A percentile compares a stretch with the other conserved stretches of the same genome.
These are phyloP conservation scores for Panicum virgatum DNA, from an alignment of 202 grass and related monocot species.

Conservation along the genomic window DNA sequence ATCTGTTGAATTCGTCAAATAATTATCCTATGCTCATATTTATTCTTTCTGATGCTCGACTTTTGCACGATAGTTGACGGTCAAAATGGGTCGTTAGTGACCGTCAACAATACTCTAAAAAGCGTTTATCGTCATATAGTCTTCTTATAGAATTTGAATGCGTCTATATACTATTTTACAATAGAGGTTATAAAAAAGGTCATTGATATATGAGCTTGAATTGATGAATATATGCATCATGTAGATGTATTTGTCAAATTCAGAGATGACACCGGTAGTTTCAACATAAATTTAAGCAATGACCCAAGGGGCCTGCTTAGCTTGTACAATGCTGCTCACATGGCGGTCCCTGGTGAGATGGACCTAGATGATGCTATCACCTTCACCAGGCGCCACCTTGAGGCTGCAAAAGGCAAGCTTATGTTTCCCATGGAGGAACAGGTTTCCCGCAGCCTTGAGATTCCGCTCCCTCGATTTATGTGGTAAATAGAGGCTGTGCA, in stretches of 20 bases:
- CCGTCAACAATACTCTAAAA: too few species aligned
- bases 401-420: background rate
- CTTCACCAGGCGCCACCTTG: background rate
- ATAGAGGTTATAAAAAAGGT: too few species aligned
- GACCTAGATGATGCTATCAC: constrained; percentile 27
- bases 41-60: too few species aligned
- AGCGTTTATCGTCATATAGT: too few species aligned
- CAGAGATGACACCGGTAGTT: constrained; percentile 12
- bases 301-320: constrained; percentile 29
- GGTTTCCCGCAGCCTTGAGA: constrained; percentile 15
- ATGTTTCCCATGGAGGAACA: background rate
- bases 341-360: constrained; percentile 1
- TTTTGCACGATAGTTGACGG: too few species aligned
- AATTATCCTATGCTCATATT: too few species aligned
- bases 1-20: too few species aligned
- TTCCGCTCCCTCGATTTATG: constrained; percentile 14
- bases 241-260: constrained; percentile 44
- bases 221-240: background rate
- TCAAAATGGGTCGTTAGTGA: too few species aligned
- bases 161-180: too few species aligned
- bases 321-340: constrained; percentile 43
- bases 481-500: constrained; percentile 15
- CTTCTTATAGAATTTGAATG: too few species aligned
- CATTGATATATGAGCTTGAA: too few species aligned
- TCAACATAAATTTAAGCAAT: background rate